These are phyloP conservation scores for Ceriops tagal DNA, from an alignment of 345 rosid genomes.

Conservation along the genomic window DNA sequence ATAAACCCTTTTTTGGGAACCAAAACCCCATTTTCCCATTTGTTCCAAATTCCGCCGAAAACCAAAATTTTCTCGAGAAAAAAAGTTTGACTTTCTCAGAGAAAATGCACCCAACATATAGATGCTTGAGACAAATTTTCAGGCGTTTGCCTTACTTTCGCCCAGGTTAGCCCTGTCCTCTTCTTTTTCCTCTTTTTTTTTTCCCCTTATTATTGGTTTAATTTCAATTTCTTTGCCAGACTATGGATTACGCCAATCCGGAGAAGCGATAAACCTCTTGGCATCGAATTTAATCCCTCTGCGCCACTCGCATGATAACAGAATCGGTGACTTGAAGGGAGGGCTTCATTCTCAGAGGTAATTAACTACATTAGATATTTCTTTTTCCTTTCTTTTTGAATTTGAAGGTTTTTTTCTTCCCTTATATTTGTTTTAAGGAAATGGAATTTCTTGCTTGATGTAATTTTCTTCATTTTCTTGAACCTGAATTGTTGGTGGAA, in stretches of 20 bases:
- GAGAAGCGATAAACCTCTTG: constrained; percentile 15
- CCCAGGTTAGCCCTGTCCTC: constrained; percentile 41
- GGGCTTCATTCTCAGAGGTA: constrained; percentile 35
- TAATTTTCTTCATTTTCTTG: neutral
- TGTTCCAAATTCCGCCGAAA: too few species aligned
- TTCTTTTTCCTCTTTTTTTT: neutral
- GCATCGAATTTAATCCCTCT: constrained; percentile 26
- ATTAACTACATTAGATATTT: constrained; percentile 1
- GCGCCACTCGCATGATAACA: constrained; percentile 6
- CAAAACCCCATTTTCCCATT: too few species aligned
- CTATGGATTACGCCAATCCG: constrained; percentile 12
- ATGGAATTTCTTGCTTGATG: neutral
- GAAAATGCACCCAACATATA: constrained; percentile 38
- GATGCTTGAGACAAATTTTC: constrained; percentile 35
- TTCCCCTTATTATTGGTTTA: neutral
- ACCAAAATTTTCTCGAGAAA: neutral
- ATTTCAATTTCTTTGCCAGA: constrained; percentile 25
- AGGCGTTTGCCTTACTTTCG: constrained; percentile 37
- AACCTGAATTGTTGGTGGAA: constrained; percentile 40
- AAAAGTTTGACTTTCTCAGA: neutral
- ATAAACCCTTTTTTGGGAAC: neutral
- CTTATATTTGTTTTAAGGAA: too few species aligned
- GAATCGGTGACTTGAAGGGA: constrained; percentile 14
- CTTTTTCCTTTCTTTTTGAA: neutral
- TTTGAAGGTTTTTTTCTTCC: neutral